Base-by-base conservation (phyloP, 208 protist genomes). In the Leishmania lainsoni region DNA sequence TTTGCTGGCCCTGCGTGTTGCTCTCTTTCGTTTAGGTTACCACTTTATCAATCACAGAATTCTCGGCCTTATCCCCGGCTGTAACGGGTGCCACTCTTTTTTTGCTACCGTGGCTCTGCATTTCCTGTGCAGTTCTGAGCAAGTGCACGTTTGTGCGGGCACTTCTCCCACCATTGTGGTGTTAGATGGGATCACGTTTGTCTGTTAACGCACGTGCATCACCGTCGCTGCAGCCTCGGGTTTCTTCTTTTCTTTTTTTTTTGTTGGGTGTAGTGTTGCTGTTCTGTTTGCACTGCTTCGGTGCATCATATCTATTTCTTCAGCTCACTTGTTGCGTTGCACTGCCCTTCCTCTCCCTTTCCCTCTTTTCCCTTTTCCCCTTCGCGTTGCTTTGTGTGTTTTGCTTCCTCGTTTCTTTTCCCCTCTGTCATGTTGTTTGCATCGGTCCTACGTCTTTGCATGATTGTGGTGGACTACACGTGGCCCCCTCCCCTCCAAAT, bases 261-360 rank as follows among this genome's bases (percentile, higher is more conserved):
- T 68, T 78, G 68, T 78, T 68, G 51, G 29, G 16, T 68, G 12
- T 39, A 6, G 20, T 35, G 59, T 61, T 22, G n/a, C 58, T 78
- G 14, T 66, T 45, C 66, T 45, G 42, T 68, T 78, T 29, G 52
- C 45, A 45, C 45, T 78, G 22, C 35, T 76, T 52, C 39, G 12
- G 45, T 76, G 42, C 58, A 29, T 63, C 26, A n/a, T 63, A 29
- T n/a, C 26, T n/a, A 63, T 63, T 63, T 63, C 8, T 45, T 45
- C 3, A 45, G 42, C 42, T 45, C 42, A 45, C 42, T 45, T 45
- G 4, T 45, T 45, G 42, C 42, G 42, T 45, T 45, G 42, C 42
- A 45, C 42, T 45, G 42, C 42, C 6, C 42, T 45, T 4, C 6
- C 42, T 45, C 42, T 45, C 42, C 42, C 3, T 45, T 14, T 56